Base-by-base conservation (phyloP, 805 yeast species). In the Kuraishia hungarica region DNA sequence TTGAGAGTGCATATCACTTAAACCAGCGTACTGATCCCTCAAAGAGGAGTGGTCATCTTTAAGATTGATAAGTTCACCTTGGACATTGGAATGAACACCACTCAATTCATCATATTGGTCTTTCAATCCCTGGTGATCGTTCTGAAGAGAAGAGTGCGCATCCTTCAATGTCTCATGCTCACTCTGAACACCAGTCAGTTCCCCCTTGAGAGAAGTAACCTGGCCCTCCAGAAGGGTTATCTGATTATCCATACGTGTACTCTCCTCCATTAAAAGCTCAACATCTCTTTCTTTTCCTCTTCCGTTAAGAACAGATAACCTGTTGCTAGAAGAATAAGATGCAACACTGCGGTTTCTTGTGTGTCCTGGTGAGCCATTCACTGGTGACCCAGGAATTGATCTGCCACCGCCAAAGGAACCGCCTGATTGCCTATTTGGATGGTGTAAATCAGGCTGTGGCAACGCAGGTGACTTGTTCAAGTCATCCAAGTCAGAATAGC, bases 201-300 rank as follows among this genome's bases (percentile, higher is more conserved):
- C 28, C 22, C n/a, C 53, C 13, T 53, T 39, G 23, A 55, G 48
- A n/a, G 53, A 50, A 15, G 55, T 51, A 21, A 65, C 26, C 22
- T 66, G 62, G 22, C 62, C 58, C 57, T 76, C 77, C 23, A 76
- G 65, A 11, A 65, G 64, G 2, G 77, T 68, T 23, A 77, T 76
- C 49, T 67, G 67, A 15, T 61, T 59, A 57, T 82, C 85, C 78
- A 79, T 74, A 57, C 78, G 72, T 20, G 77, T 69, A 48, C 80
- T 77, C 60, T 79, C 83, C 29, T 72, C 74, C 24, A 77, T 60
- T 11, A 80, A 64, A 46, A 75, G 57, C 55, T 73, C 72, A 28
- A 79, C 68, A 57, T 80, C 82, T 53, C 75, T 71, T 77, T 54
- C 53, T 35, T 52, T 46, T 39, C 70, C 70, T 22, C 53, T n/a